Conservation (phyloP, 2,329 filamentous ascomycete species). For the Sordariomycetes sp. region DNA sequence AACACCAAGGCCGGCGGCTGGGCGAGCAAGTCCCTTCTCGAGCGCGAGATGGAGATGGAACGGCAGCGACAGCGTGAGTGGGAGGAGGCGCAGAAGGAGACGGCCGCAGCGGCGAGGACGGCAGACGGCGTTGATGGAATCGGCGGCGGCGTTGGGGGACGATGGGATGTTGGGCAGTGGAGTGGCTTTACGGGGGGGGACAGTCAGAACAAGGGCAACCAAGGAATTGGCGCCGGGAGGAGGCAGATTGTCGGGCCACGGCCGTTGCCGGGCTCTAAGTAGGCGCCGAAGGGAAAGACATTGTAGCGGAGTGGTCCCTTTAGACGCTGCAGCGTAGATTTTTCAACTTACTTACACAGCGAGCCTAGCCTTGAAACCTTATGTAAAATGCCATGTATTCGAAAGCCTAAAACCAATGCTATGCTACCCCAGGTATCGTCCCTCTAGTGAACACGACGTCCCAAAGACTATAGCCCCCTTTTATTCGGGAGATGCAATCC, state of each 20-base stretch:
- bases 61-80: slow-evolving; percentile 69
- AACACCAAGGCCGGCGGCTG: slow-evolving; percentile 54
- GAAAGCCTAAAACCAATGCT: too few species aligned
- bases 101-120: slow-evolving; percentile 43
- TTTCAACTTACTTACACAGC: too few species aligned
- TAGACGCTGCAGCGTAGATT: neutral
- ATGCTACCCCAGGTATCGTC: too few species aligned
- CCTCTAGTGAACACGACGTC: too few species aligned
- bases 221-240: slow-evolving; percentile 60
- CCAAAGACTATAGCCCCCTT: too few species aligned
- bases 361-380: too few species aligned
- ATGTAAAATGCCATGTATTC: too few species aligned
- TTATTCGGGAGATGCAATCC: too few species aligned
- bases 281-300: too few species aligned
- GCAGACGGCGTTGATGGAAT: slow-evolving; percentile 50
- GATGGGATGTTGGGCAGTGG: slow-evolving; percentile 73
- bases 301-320: slow-evolving; percentile 10
- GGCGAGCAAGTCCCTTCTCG: slow-evolving; percentile 62
- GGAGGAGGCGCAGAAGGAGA: slow-evolving; percentile 65
- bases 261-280: slow-evolving; percentile 50
- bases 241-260: slow-evolving; percentile 74
- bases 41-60: slow-evolving; percentile 75
- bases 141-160: slow-evolving; percentile 56
- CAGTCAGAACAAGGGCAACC: slow-evolving; percentile 56
- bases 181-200: slow-evolving; percentile 67